Evolutionary conservation across 805 yeast genomes (phyloP), one percentile per base, ranked within the genome.

Genomic region (Diddensiella caesifluorescens): DNA sequence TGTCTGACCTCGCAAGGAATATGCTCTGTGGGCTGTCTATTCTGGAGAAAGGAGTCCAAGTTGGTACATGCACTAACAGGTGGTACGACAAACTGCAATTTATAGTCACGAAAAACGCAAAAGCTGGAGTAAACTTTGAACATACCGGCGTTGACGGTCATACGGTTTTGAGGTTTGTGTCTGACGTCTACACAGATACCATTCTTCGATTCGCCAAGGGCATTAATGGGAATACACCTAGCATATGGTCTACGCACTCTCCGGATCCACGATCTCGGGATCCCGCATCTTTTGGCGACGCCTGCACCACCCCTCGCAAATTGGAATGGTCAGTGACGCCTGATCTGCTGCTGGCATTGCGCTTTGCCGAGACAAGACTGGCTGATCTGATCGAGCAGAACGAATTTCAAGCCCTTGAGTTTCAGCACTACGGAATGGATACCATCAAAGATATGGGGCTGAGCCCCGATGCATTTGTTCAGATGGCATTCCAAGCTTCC

Each of bases 71-170:
- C 64, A 83, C 95, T 25, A 88, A 88, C 63, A 70, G 97, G 60
- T 88, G 95, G 96, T 88, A 87, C 60, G 97, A 88, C 64, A 88
- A 88, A 64, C 65, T 88, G 49, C 96, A 88, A 62, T 72, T 88
- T 50, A 88, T 88, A 41, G 77, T 88, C 42, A 86, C 95, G 3
- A 77, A 79, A 59, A 86, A 88, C 61, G 95, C 94, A 19, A 83
- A 84, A 62, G 95, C 92, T 2, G 97, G 97, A 22, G 80, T 88
- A 51, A 88, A 89, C 61, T 88, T 88, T 59, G 97, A 88, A 57
- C 76, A 88, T 57, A 63, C 97, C 0, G 95, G 95, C 52, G 94
- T 88, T 21, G 97, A 88, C 63, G 97, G 97, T 43, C 96, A 88
- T 61, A 88, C 97, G 0, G 95, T 88, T 3, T 67, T 88, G 51